phyloP scores from a whole-genome alignment of 345 rosid species.

The Sonneratia caseolaris region DNA sequence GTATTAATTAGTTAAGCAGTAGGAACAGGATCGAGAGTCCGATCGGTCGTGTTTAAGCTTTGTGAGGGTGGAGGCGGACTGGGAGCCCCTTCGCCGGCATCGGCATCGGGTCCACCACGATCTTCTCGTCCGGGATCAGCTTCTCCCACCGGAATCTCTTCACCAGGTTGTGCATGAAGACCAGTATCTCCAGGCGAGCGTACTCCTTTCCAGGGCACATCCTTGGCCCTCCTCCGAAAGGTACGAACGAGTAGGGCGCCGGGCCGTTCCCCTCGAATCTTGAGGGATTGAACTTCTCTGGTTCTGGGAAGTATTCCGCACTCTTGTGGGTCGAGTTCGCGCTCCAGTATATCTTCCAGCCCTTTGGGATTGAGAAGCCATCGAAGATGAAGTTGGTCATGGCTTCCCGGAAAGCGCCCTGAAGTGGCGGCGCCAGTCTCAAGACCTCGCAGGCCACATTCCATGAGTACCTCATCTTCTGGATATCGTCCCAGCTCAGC shows the following conservation, averaged over 20 bases:
- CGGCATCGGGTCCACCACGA: constrained; percentile 35
- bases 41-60: not conserved
- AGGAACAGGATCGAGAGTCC: not conserved
- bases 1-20: not conserved
- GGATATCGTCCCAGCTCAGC: constrained; percentile 34
- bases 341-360: constrained; percentile 52
- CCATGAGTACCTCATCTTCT: constrained; percentile 44
- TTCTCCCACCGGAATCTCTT: constrained; percentile 37
- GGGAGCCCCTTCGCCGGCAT: constrained; percentile 32
- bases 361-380: constrained; percentile 36
- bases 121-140: constrained; percentile 23
- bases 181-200: constrained; percentile 33
- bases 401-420: constrained; percentile 37
- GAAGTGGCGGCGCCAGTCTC: constrained; percentile 38
- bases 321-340: constrained; percentile 30
- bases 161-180: constrained; percentile 36
- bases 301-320: constrained; percentile 27
- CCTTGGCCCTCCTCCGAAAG: constrained; percentile 44
- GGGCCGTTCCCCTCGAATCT: constrained; percentile 39
- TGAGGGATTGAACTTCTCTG: constrained; percentile 32
- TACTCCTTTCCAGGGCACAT: constrained; percentile 48
- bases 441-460: constrained; percentile 44
- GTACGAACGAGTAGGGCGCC: constrained; percentile 33
- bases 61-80: constrained; percentile 22
- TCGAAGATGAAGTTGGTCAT: constrained; percentile 24